phyloP scores from a whole-genome alignment of 1,284 basidiomycete species.

The Moesziomyces antarcticus region DNA sequence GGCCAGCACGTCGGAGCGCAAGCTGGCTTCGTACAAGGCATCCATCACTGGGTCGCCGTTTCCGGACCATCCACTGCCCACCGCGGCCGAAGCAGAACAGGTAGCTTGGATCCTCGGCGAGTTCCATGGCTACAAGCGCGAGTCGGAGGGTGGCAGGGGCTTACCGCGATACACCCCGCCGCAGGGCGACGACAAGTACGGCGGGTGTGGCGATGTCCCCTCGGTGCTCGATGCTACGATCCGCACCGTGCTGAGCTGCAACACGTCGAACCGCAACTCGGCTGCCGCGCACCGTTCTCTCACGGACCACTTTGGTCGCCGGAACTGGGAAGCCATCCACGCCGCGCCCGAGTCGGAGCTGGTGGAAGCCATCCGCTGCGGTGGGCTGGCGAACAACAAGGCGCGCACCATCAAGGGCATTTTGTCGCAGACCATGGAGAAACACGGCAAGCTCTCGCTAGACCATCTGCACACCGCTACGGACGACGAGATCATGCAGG shows the following conservation, averaged over 20 bases:
- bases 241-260: conserved; percentile 79
- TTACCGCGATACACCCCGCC: conserved; percentile 41
- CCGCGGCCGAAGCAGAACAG: conserved; percentile 47
- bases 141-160: conserved; percentile 36
- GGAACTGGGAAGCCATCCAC: conserved; percentile 75
- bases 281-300: conserved; percentile 75
- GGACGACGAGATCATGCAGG: conserved; percentile 77
- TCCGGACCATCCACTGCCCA: conserved; percentile 51
- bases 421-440: conserved; percentile 35
- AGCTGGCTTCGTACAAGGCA: conserved; percentile 44
- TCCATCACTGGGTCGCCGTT: conserved; percentile 51
- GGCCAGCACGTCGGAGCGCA: conserved; percentile 40
- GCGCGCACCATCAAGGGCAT: conserved; percentile 73
- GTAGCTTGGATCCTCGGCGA: conserved; percentile 59
- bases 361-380: conserved; percentile 75
- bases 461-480: conserved; percentile 69
- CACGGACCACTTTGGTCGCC: conserved; percentile 74
- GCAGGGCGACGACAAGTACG: conserved; percentile 37
- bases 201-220: conserved; percentile 56
- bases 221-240: conserved; percentile 77
- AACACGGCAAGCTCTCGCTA: conserved; percentile 65
- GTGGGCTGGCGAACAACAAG: conserved; percentile 81
- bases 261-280: conserved; percentile 76
- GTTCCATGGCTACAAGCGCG: conserved; percentile 56
- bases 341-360: conserved; percentile 72